Base-by-base conservation (phyloP, 2,329 filamentous ascomycete genomes). In the Colletotrichum somersetense region DNA sequence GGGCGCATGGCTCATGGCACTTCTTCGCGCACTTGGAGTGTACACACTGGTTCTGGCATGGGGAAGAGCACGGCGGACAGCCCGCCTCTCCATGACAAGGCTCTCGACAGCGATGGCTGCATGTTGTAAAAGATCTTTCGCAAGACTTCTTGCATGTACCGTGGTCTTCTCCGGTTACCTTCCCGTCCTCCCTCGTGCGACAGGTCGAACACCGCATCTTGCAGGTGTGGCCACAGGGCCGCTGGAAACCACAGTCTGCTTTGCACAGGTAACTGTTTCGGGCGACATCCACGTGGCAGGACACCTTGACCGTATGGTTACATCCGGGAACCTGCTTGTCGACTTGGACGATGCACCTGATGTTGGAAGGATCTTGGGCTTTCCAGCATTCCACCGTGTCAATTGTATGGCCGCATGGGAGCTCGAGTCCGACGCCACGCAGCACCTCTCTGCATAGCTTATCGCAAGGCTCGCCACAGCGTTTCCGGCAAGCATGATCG, bases 181-280 rank as follows among this genome's bases (percentile, higher is more conserved):
- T 58, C 2, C 78, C 81, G 0, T 78, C 77, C 10, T 79, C 74
- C 33, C 79, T 80, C 2, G 62, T 75, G 4, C 82, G 83, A 78
- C 91, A 93, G 0, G 73, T 66, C 8, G 71, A 78, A 76, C 91
- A 93, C 10, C 44, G 50, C 2, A 80, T 81, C 6, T 75, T 81
- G 77, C 91, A 93, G 0, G 67, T 68, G 76, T 93, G 91, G 0
- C 91, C 90, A 75, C 92, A 94, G 0, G 78, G 38, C 0, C 89
- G 81, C 0, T 77, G 53, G 0, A 74, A 73, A 0, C 78, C 81
- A 74, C 92, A 94, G 1, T 73, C 62, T 1, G 78, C 79, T 0
- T 58, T 66, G 76, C 92, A 94, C 1, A 53, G 72, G 76, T 86
- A 91, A 0, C 59, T 33, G 0, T 77, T 35, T 0, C 72, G 56